A percentile compares a stretch with the other conserved stretches of the same genome.
Evolutionary conservation across 1,284 basidiomycete species (phyloP).

Genomic region (Moesziomyces parantarcticus): DNA sequence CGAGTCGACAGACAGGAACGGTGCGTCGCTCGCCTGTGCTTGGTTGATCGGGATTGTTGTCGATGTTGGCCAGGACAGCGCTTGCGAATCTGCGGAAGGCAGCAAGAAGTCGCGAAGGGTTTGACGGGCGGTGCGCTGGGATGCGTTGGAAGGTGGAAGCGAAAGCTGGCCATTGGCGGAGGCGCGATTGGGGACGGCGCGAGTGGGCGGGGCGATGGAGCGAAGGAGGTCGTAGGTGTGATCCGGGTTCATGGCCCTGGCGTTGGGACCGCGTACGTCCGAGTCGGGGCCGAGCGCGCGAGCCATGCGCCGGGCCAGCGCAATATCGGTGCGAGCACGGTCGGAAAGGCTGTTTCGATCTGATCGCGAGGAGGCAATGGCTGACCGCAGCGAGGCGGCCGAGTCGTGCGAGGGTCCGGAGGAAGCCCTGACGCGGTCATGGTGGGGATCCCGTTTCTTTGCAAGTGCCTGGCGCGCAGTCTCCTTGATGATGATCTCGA

Average conservation of each 20-base stretch:
- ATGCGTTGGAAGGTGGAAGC: neutral
- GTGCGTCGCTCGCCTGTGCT: neutral
- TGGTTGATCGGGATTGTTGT: neutral
- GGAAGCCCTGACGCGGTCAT: slow-evolving; percentile 8
- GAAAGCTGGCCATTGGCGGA: neutral
- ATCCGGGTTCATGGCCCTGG: slow-evolving; percentile 5
- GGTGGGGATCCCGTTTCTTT: slow-evolving; percentile 19
- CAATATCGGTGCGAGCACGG: slow-evolving; percentile 1
- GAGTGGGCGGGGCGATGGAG: slow-evolving; percentile 9
- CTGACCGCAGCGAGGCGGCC: slow-evolving; percentile 26
- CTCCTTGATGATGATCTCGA: slow-evolving; percentile 52
- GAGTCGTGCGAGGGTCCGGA: slow-evolving; percentile 13
- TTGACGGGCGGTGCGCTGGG: neutral
- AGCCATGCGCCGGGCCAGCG: slow-evolving; percentile 10
- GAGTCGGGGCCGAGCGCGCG: slow-evolving; percentile 6
- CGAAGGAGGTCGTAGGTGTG: slow-evolving; percentile 26
- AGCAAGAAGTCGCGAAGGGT: slow-evolving; percentile 15
- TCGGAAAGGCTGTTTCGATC: slow-evolving; percentile 1
- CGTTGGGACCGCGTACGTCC: neutral
- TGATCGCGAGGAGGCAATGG: slow-evolving; percentile 19
- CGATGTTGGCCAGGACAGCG: neutral
- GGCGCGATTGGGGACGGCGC: neutral
- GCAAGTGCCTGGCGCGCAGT: slow-evolving; percentile 46
- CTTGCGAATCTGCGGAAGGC: neutral
- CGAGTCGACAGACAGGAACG: neutral